Conservation (phyloP, 2,329 filamentous ascomycete species). For the Colletotrichum lindemuthianum region DNA sequence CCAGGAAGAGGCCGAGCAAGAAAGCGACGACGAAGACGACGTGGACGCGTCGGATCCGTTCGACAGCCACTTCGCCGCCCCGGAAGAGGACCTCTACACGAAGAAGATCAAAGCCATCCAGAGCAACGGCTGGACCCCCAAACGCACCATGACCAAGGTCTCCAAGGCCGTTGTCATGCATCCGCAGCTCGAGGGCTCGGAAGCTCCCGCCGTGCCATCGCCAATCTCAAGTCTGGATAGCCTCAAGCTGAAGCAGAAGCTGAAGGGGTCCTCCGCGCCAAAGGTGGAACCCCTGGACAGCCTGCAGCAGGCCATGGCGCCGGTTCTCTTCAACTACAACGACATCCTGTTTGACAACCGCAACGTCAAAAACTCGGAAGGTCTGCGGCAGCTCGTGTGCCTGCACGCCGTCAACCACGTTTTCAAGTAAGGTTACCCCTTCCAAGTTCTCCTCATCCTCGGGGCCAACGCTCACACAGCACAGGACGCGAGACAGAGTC, state of each 20-base stretch:
- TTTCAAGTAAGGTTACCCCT: conserved; percentile 70
- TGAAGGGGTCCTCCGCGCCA: conserved; percentile 65
- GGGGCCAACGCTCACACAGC: conserved; percentile 36
- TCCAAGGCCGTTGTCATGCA: conserved; percentile 59
- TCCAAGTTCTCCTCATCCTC: neutral
- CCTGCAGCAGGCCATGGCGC: conserved; percentile 72
- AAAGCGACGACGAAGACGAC: conserved; percentile 39
- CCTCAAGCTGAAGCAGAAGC: conserved; percentile 76
- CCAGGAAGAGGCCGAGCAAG: conserved; percentile 39
- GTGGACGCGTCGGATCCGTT: conserved; percentile 76
- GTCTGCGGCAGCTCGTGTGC: conserved; percentile 76
- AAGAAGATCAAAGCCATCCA: conserved; percentile 62
- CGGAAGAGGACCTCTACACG: conserved; percentile 69
- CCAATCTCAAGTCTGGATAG: conserved; percentile 53
- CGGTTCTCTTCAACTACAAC: conserved; percentile 82
- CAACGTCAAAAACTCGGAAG: conserved; percentile 73
- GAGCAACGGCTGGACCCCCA: conserved; percentile 61
- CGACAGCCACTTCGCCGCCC: conserved; percentile 79
- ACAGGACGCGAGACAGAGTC: conserved; percentile 83
- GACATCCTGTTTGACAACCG: conserved; percentile 83
- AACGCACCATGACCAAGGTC: conserved; percentile 56
- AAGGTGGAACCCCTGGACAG: conserved; percentile 67
- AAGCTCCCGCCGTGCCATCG: conserved; percentile 46
- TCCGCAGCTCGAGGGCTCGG: conserved; percentile 52
- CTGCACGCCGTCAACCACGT: conserved; percentile 92